Evolutionary conservation across 352 stramenopile genomes (phyloP), one percentile per base, ranked within the genome.

Genomic region (Globisporangium irregulare): DNA sequence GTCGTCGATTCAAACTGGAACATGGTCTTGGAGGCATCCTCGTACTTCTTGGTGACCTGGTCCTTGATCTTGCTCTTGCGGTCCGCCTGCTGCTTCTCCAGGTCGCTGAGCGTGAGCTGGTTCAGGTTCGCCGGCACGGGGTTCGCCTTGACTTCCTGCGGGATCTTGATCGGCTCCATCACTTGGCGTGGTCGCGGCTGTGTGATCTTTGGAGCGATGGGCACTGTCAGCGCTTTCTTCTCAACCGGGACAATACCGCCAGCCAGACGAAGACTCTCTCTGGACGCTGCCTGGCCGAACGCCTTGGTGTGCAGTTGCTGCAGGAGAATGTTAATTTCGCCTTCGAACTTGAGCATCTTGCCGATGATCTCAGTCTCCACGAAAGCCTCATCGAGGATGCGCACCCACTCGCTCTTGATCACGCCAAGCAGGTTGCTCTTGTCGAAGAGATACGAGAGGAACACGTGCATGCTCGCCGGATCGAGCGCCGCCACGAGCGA

Each of bases 391-490:
- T 98, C 93, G 10, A 97, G 82, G 3, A 96, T 74, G 2, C 75
- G 78, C 36, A 87, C 80, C 92, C 92, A 98, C 66, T 96, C 82
- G 10, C 72, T 66, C 25, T 87, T 87, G 36, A 97, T 78, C 14
- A 76, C 73, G n/a, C 86, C 80, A 59, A 87, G 74, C 58, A 97
- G 59, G 20, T 79, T 84, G 0, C 67, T 61, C 1, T 78, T 73
- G 69, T 98, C 86, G 27, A 95, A 95, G 24, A 97, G 73, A 48
- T 93, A 97, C 20, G 76, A 76, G 1, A 98, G 78, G 15, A 98
- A 90, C 9, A 90, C 77, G 69, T 93, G 78, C 80, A 97, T 97
- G 46, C 89, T 94, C 0, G 84, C 86, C 0, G 91, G 83, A n/a
- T 97, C 87, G 7, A 96, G 73, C 12, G 79, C 72, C 7, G 72